phyloP scores from a whole-genome alignment of 2,329 filamentous ascomycete genomes.

The Neonectria sp. region DNA sequence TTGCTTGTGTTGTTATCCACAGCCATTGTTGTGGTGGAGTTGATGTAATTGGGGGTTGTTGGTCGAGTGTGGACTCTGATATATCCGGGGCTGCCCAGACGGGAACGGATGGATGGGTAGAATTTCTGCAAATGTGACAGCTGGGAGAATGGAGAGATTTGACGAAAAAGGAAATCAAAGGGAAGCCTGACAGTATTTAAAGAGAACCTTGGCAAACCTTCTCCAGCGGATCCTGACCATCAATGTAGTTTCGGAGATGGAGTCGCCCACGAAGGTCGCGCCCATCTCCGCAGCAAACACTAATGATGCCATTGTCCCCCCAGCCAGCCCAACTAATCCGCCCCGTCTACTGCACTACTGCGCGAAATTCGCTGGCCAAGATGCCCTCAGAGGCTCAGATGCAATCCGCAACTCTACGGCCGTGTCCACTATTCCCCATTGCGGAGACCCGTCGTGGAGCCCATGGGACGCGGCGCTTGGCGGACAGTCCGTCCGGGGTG shows the following conservation, averaged over 20 bases:
- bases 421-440: constrained; percentile 8
- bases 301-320: background rate
- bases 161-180: background rate
- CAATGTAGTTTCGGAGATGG: constrained; percentile 1
- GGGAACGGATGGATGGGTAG: background rate
- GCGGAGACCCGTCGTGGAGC: background rate
- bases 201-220: background rate
- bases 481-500: background rate
- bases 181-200: background rate
- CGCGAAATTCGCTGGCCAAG: background rate
- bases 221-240: background rate
- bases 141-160: background rate
- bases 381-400: background rate
- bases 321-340: background rate
- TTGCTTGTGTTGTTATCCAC: background rate
- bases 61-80: background rate
- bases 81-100: background rate
- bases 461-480: constrained; percentile 7
- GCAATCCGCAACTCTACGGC: background rate
- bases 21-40: background rate
- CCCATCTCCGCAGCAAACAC: background rate
- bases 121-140: background rate
- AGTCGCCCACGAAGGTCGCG: constrained; percentile 1
- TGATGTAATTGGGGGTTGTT: background rate
- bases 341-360: background rate